These are phyloP conservation scores for Crassisporium funariophilum DNA, from an alignment of 768 basidiomycete genomes.

Conservation along the genomic window DNA sequence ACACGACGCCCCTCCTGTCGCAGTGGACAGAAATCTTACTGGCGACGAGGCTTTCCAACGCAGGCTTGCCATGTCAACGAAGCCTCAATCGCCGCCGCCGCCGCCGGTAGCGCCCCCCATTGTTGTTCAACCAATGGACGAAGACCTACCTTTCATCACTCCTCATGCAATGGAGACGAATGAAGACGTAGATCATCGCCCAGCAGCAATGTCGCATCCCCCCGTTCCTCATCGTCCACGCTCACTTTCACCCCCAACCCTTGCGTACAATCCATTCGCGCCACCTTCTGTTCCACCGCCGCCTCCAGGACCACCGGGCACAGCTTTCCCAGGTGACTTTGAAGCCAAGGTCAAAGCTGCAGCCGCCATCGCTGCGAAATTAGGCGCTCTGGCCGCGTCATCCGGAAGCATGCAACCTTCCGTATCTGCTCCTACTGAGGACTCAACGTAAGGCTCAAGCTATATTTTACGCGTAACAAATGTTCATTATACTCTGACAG, in stretches of 20 bases:
- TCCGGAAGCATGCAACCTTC: constrained; percentile 31
- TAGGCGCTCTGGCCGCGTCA: constrained; percentile 53
- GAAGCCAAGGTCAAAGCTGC: constrained; percentile 77
- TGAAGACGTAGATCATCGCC: not conserved
- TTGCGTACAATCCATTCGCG: constrained; percentile 73
- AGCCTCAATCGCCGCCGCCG: constrained; percentile 26
- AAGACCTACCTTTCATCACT: constrained; percentile 49
- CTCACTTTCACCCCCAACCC: constrained; percentile 49
- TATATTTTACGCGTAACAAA: not conserved
- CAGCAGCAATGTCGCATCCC: constrained; percentile 11
- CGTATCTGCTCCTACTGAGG: constrained; percentile 31
- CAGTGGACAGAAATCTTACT: constrained; percentile 49
- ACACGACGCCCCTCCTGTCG: constrained; percentile 33
- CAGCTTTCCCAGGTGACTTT: constrained; percentile 39
- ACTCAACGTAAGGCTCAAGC: constrained; percentile 36
- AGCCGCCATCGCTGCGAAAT: constrained; percentile 78
- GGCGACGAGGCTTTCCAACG: constrained; percentile 84
- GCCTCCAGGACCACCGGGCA: constrained; percentile 44
- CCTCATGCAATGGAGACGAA: not conserved
- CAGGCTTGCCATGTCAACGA: constrained; percentile 65
- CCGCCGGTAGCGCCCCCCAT: constrained; percentile 10
- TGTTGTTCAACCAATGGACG: constrained; percentile 22
- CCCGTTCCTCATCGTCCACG: constrained; percentile 32
- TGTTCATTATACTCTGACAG: constrained; percentile 20
- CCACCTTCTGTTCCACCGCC: constrained; percentile 64